These are phyloP conservation scores for Trichaptum fuscoviolaceum DNA, from an alignment of 768 basidiomycete species.

Conservation along the genomic window DNA sequence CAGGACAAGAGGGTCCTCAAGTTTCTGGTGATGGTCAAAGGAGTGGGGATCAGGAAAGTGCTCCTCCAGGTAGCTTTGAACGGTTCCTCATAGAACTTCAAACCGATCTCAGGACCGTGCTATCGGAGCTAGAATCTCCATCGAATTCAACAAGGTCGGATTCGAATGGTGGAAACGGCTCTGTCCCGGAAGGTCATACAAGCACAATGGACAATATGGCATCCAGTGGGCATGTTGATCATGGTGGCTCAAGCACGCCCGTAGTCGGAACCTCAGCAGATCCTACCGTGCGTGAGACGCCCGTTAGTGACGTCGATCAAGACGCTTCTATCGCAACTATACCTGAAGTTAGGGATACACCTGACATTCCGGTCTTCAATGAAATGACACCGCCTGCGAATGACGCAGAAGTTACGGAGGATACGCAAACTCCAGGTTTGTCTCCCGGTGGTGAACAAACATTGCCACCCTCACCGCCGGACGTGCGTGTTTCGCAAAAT, in stretches of 20 bases:
- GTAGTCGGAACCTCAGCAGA: no score
- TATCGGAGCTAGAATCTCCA: slow-evolving; percentile 36
- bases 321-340: background rate
- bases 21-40: slow-evolving; percentile 5
- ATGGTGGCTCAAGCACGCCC: no score
- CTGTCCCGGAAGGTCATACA: background rate
- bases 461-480: background rate
- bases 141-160: background rate
- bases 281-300: no score
- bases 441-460: background rate
- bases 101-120: slow-evolving; percentile 58
- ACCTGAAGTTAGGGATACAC: background rate
- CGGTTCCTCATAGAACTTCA: slow-evolving; percentile 78
- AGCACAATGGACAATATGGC: background rate
- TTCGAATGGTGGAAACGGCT: background rate
- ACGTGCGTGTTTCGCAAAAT: background rate
- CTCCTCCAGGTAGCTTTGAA: slow-evolving; percentile 63
- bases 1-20: slow-evolving; percentile 4
- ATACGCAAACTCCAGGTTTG: background rate
- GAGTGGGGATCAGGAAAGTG: slow-evolving; percentile 12
- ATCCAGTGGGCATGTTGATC: background rate
- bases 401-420: background rate
- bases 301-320: no score
- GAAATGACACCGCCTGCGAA: background rate
- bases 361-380: background rate